A percentile compares a stretch with the other conserved stretches of the same genome.
These are phyloP conservation scores for Aegle marmelos DNA, from an alignment of 345 rosid genomes.

Conservation along the genomic window DNA sequence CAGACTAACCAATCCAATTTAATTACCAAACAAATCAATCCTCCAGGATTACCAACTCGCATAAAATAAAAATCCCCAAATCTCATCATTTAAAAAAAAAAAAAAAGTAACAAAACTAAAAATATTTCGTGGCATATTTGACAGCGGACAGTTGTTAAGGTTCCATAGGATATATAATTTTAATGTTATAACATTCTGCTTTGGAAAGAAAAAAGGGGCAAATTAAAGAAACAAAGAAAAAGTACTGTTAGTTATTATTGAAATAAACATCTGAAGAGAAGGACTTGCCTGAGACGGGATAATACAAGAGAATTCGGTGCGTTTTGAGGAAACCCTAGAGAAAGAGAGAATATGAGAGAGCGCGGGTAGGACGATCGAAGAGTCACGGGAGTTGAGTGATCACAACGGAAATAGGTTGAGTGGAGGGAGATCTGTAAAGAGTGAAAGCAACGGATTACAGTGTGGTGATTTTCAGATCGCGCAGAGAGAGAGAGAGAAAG, in stretches of 20 bases:
- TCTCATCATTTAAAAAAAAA: neutral
- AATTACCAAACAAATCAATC: neutral
- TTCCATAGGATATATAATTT: neutral
- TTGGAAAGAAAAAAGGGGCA: neutral
- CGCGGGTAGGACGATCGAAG: neutral
- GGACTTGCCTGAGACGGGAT: constrained; percentile 33
- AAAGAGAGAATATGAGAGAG: constrained; percentile 11
- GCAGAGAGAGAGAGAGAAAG: neutral
- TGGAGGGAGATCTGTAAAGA: constrained; percentile 21
- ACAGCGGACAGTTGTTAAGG: neutral
- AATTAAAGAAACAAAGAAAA: neutral
- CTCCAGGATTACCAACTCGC: neutral
- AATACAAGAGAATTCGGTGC: neutral
- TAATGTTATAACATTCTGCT: neutral
- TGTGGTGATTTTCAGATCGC: constrained; percentile 30
- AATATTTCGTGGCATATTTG: neutral
- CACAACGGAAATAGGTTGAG: constrained; percentile 1
- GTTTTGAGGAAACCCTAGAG: constrained; percentile 39
- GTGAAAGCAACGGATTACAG: constrained; percentile 14
- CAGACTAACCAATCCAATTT: neutral
- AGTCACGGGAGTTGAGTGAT: constrained; percentile 22
- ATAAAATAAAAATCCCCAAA: neutral
- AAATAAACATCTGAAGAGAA: neutral
- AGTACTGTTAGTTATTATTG: neutral
- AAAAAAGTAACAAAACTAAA: no score